These are phyloP conservation scores for Acanthochlamys bracteata DNA, from an alignment of 106 monocot genomes.

Conservation along the genomic window DNA sequence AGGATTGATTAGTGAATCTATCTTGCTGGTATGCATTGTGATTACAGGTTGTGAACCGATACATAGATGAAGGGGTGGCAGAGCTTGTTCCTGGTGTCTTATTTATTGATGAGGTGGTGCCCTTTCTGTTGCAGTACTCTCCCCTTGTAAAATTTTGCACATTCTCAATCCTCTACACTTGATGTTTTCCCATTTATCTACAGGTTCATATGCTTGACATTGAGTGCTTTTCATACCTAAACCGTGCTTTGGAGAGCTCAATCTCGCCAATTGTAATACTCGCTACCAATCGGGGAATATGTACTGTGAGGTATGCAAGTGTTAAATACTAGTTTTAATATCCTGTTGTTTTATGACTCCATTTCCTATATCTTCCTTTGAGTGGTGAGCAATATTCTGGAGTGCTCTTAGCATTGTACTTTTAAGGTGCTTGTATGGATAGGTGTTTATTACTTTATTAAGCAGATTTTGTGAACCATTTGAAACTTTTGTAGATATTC, in stretches of 20 bases:
- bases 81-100: conserved; percentile 98
- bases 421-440: too few species aligned
- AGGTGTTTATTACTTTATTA: too few species aligned
- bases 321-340: neutral
- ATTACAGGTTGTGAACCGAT: conserved; percentile 83
- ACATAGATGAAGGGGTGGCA: conserved; percentile 94
- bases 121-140: neutral
- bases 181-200: conserved; percentile 7
- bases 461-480: too few species aligned
- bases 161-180: neutral
- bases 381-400: too few species aligned
- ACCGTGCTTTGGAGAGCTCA: conserved; percentile 94
- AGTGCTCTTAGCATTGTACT: too few species aligned
- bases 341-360: too few species aligned
- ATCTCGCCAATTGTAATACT: conserved; percentile 94
- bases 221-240: conserved; percentile 97
- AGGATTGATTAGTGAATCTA: too few species aligned
- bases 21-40: neutral
- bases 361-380: too few species aligned
- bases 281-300: conserved; percentile 98
- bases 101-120: conserved; percentile 97
- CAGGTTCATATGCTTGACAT: conserved; percentile 99
- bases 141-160: neutral
- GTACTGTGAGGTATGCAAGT: conserved; percentile 70
- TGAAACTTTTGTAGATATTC: too few species aligned